These are phyloP conservation scores for Tritrichomonas foetus DNA, from an alignment of 208 protist genomes.

Conservation along the genomic window DNA sequence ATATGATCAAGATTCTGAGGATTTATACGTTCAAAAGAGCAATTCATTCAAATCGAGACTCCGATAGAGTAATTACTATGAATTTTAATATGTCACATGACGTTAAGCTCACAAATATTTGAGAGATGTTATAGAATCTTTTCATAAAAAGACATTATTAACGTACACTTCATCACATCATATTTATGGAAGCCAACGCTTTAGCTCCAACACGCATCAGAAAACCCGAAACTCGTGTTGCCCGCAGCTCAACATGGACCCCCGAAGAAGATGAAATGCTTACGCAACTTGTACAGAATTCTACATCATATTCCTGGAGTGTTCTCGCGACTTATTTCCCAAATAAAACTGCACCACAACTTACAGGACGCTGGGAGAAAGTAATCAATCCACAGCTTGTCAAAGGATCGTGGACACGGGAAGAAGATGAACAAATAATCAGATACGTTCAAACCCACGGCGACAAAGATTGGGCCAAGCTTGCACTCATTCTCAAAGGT, in stretches of 20 bases:
- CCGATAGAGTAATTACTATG: too few species aligned
- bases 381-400: conserved; percentile 98
- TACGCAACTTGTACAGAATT: not conserved
- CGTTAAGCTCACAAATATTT: too few species aligned
- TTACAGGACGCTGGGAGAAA: conserved; percentile 94
- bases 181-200: not conserved
- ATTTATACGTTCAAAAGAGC: too few species aligned
- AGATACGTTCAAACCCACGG: conserved; percentile 45
- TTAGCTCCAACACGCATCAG: not conserved
- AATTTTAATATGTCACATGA: too few species aligned
- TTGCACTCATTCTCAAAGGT: conserved; percentile 48
- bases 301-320: not conserved
- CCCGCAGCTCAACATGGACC: not conserved
- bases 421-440: conserved; percentile 98
- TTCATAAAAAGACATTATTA: too few species aligned
- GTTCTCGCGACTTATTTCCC: not conserved
- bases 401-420: conserved; percentile 95
- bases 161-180: too few species aligned
- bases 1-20: too few species aligned
- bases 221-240: not conserved
- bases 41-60: too few species aligned
- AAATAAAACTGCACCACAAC: conserved; percentile 94
- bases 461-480: conserved; percentile 52
- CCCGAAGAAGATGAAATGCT: not conserved
- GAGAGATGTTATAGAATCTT: too few species aligned